Evolutionary conservation across 1,284 basidiomycete genomes (phyloP).

Genomic region (Pterulicium gracile): DNA sequence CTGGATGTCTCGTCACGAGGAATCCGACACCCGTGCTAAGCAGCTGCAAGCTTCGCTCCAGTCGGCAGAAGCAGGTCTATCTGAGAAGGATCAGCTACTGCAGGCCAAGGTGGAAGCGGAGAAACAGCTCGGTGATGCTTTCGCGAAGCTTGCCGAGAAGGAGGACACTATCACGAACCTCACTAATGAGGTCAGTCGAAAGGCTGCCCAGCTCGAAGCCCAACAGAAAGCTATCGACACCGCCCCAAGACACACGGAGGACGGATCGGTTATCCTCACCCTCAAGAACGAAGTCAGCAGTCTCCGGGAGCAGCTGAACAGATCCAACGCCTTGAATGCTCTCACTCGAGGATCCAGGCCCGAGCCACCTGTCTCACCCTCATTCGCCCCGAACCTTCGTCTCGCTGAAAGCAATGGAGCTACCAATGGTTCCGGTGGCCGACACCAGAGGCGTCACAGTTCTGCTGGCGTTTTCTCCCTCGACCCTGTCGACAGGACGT

Average conservation of each 20-base stretch:
- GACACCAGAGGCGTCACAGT: conserved; percentile 77
- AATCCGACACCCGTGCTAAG: conserved; percentile 72
- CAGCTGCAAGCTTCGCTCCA: conserved; percentile 66
- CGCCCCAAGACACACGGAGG: conserved; percentile 57
- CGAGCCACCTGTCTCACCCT: conserved; percentile 74
- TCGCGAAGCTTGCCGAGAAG: conserved; percentile 71
- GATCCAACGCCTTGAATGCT: conserved; percentile 82
- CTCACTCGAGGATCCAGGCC: conserved; percentile 61
- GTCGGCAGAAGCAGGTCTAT: conserved; percentile 62
- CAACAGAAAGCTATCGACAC: conserved; percentile 61
- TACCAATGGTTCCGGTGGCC: conserved; percentile 18
- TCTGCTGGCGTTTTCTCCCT: conserved; percentile 72
- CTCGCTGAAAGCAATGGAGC: conserved; percentile 35
- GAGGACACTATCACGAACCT: conserved; percentile 78
- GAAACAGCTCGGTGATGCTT: conserved; percentile 68
- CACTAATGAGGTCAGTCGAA: conserved; percentile 64
- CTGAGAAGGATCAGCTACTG: conserved; percentile 71
- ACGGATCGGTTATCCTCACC: conserved; percentile 75
- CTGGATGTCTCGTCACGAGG: conserved; percentile 85
- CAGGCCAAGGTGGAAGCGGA: conserved; percentile 77
- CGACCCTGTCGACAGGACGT: conserved; percentile 52
- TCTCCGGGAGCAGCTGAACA: conserved; percentile 91
- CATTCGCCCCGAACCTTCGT: conserved; percentile 64
- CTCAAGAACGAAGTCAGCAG: conserved; percentile 88
- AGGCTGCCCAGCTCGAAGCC: conserved; percentile 72